phyloP scores from a whole-genome alignment of 2,329 filamentous ascomycete genomes.

The Chaetomium sp. region DNA sequence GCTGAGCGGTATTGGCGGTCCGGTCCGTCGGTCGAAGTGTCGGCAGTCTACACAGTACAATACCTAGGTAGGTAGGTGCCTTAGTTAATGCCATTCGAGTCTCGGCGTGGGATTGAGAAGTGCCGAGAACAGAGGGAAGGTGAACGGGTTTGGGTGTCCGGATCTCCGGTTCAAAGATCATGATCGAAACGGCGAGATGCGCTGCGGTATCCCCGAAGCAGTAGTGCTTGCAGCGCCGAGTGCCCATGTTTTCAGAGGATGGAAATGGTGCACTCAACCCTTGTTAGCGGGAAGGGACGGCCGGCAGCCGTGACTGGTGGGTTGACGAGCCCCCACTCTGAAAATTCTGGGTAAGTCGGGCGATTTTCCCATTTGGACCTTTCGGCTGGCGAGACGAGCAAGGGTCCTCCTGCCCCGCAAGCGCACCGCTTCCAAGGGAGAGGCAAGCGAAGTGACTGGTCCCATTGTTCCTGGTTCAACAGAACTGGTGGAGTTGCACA shows the following conservation, averaged over 20 bases:
- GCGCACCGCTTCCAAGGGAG: slow-evolving; percentile 27
- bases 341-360: slow-evolving; percentile 24
- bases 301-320: slow-evolving; percentile 9
- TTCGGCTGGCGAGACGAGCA: not conserved
- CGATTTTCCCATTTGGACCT: slow-evolving; percentile 31
- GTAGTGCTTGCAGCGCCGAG: not conserved
- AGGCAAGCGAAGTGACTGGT: slow-evolving; percentile 31
- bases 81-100: not conserved
- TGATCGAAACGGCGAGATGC: not conserved
- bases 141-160: not conserved
- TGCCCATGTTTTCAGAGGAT: not conserved
- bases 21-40: not conserved
- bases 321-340: not conserved
- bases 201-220: not conserved
- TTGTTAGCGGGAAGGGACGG: not conserved
- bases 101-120: not conserved
- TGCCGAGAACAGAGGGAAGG: not conserved
- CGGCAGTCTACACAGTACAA: too few species aligned
- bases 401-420: slow-evolving; percentile 21
- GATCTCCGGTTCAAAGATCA: not conserved
- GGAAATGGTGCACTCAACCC: not conserved
- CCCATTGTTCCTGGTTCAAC: slow-evolving; percentile 10
- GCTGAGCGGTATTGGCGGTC: not conserved
- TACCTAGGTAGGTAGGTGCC: too few species aligned
- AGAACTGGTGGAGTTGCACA: slow-evolving; percentile 16